Percentiles rank a stretch among this genome's conserved stretches.
Evolutionary conservation across 371 early-diverging fungal genomes (phyloP).

Genomic region (Lichtheimia ornata): DNA sequence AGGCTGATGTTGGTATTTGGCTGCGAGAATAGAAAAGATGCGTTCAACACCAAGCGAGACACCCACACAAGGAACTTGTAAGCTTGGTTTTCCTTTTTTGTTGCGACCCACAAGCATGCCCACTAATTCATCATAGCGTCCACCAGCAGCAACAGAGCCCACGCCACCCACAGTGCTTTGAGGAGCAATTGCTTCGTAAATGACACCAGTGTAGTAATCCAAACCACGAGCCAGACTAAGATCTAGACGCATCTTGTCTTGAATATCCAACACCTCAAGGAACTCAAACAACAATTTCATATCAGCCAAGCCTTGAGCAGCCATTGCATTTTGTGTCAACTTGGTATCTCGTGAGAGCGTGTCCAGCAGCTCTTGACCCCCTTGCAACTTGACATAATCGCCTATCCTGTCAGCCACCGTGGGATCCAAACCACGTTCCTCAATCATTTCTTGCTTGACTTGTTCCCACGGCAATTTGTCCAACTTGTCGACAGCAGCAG

Average conservation of each 20-base stretch:
- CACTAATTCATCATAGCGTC: slow-evolving; percentile 98
- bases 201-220: slow-evolving; percentile 99
- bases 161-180: slow-evolving; percentile 74
- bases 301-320: slow-evolving; percentile 88
- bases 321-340: slow-evolving; percentile 68
- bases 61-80: slow-evolving; percentile 96
- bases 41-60: slow-evolving; percentile 97
- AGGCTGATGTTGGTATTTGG: slow-evolving; percentile 49
- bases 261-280: slow-evolving; percentile 79
- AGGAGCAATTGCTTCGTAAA: slow-evolving; percentile 94
- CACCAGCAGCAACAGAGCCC: slow-evolving; percentile 98
- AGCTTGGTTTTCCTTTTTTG: slow-evolving; percentile 61
- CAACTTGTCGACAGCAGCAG: slow-evolving; percentile 99
- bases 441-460: slow-evolving; percentile 90
- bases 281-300: slow-evolving; percentile 86
- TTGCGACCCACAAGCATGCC: slow-evolving; percentile 84
- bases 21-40: slow-evolving; percentile 88
- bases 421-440: slow-evolving; percentile 82
- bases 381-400: slow-evolving; percentile 79
- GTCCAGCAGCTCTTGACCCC: slow-evolving; percentile 73
- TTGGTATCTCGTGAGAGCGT: slow-evolving; percentile 58
- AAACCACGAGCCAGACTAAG: slow-evolving; percentile 96
- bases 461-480: slow-evolving; percentile 96
- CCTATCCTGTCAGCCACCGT: slow-evolving; percentile 89
- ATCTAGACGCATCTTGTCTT: slow-evolving; percentile 84